Conservation (phyloP, 2,329 filamentous ascomycete species). For the Microsporum canis region DNA sequence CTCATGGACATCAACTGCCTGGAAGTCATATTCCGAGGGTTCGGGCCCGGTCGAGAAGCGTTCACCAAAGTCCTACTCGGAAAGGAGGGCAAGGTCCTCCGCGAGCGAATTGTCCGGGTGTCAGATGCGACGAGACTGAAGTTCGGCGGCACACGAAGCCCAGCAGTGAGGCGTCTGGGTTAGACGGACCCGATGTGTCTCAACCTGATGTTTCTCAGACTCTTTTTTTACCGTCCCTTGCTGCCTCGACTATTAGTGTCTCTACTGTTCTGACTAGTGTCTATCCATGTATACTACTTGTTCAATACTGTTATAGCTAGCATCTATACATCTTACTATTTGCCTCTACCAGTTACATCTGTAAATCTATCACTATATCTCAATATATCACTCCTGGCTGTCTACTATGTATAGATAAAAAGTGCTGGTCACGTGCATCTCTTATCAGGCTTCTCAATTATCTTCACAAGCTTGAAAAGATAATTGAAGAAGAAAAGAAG, state of each 20-base stretch:
- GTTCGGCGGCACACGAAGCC: slow-evolving; percentile 86
- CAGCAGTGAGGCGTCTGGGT: slow-evolving; percentile 69
- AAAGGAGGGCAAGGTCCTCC: slow-evolving; percentile 64
- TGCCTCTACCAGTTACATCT: not conserved
- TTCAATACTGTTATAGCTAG: not conserved
- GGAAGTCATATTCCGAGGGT: slow-evolving; percentile 74
- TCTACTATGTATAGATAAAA: not conserved
- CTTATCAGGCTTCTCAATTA: slow-evolving; percentile 1
- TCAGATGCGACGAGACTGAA: slow-evolving; percentile 83
- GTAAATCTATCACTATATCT: not conserved
- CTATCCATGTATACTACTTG: not conserved
- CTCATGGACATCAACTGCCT: slow-evolving; percentile 62
- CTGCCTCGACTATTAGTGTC: not conserved
- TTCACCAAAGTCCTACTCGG: slow-evolving; percentile 82
- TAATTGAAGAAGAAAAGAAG: not conserved
- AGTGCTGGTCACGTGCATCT: not conserved
- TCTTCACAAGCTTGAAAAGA: not conserved
- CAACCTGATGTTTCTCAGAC: slow-evolving; percentile 4
- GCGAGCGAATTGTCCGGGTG: slow-evolving; percentile 64
- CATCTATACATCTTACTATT: not conserved
- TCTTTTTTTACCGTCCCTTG: not conserved
- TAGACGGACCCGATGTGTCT: slow-evolving; percentile 21
- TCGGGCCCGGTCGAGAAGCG: slow-evolving; percentile 76
- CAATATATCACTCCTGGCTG: not conserved
- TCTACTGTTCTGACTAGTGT: not conserved